Evolutionary conservation across 2,329 filamentous ascomycete genomes (phyloP).

Genomic region (Penicillium fuscoglaucum): DNA sequence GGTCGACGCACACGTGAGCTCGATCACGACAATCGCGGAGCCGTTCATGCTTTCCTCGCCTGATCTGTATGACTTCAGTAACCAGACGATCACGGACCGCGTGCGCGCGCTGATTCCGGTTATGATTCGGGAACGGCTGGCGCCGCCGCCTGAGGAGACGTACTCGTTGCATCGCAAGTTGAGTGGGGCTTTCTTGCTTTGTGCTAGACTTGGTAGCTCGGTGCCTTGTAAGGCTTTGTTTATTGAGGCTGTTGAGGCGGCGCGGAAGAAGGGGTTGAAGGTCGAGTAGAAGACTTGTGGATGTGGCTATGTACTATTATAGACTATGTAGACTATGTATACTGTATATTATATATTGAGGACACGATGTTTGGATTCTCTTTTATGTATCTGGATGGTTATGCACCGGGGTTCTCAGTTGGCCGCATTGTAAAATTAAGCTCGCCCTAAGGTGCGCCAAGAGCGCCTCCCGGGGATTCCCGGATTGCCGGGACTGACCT

Average conservation of each 20-base stretch:
- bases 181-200: constrained; percentile 90
- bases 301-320: constrained; percentile 3
- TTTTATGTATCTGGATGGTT: background rate
- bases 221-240: constrained; percentile 84
- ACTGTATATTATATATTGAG: background rate
- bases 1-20: constrained; percentile 86
- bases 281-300: background rate
- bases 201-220: constrained; percentile 78
- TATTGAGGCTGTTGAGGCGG: constrained; percentile 34
- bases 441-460: background rate
- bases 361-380: background rate
- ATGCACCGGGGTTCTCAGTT: too few relatives aligned
- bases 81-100: constrained; percentile 95
- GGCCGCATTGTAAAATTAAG: background rate
- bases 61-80: constrained; percentile 83
- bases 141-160: constrained; percentile 94
- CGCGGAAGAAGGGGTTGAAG: constrained; percentile 24
- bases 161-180: constrained; percentile 94
- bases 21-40: constrained; percentile 85
- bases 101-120: constrained; percentile 85
- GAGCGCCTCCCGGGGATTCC: background rate
- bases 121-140: constrained; percentile 85
- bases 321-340: constrained; percentile 1
- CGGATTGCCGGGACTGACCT: too few relatives aligned
- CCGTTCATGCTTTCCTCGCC: constrained; percentile 78